A percentile compares a stretch with the other conserved stretches of the same genome.
Conservation (phyloP, 2,329 filamentous ascomycete species). For the Claviceps capensis region DNA sequence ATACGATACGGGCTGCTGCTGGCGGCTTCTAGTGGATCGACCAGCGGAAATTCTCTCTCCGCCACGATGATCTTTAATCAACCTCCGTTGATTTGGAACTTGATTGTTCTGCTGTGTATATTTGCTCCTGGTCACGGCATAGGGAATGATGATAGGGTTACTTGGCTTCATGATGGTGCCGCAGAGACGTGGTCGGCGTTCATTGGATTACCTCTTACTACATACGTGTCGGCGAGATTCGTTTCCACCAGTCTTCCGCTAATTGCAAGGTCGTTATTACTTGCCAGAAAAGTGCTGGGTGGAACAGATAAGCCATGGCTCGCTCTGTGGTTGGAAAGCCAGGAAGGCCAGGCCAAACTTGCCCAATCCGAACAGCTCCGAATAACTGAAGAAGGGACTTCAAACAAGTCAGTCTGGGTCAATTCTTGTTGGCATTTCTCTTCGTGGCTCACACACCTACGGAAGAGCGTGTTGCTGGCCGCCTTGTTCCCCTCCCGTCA, state of each 20-base stretch:
- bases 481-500: no score
- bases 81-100: conserved; percentile 6
- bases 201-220: conserved; percentile 16
- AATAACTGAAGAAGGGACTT: neutral
- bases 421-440: neutral
- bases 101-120: neutral
- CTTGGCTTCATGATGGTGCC: conserved; percentile 12
- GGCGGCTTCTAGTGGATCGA: no score
- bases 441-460: no score
- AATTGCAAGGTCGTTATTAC: neutral
- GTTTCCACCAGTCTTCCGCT: neutral
- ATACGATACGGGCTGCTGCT: no score
- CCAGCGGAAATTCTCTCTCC: neutral
- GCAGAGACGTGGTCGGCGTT: conserved; percentile 22
- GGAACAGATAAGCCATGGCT: conserved; percentile 4
- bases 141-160: neutral
- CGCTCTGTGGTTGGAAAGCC: neutral
- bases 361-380: neutral
- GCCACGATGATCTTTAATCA: neutral
- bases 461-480: neutral
- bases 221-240: neutral
- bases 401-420: neutral
- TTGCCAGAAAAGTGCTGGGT: conserved; percentile 2
- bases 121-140: conserved; percentile 13
- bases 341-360: neutral